phyloP scores from a whole-genome alignment of 495 filamentous ascomycete genomes.

The Entonaema liquescens region DNA sequence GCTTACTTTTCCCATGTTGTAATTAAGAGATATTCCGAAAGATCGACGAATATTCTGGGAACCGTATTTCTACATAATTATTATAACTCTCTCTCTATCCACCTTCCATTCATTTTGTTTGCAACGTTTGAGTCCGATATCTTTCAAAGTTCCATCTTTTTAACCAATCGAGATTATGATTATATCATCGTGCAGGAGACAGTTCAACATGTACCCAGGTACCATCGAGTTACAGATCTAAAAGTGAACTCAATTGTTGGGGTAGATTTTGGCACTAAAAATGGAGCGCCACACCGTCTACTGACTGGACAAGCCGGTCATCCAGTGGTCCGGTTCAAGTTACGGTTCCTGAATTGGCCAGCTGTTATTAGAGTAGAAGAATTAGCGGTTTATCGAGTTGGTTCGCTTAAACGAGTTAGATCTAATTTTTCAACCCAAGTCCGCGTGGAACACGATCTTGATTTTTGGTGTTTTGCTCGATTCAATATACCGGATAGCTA shows the following conservation, averaged over 20 bases:
- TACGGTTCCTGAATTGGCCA: constrained; percentile 25
- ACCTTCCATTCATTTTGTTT: neutral
- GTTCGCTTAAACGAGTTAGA: constrained; percentile 18
- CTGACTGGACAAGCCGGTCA: constrained; percentile 11
- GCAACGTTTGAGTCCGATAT: neutral
- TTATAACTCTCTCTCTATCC: neutral
- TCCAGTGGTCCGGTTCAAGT: constrained; percentile 15
- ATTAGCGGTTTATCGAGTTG: constrained; percentile 24
- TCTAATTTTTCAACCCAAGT: constrained; percentile 2
- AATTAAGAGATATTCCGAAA: constrained; percentile 14
- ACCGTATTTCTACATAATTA: neutral
- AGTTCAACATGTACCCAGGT: neutral
- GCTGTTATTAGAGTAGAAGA: constrained; percentile 20
- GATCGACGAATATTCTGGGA: constrained; percentile 20
- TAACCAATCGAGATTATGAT: neutral
- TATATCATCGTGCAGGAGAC: constrained; percentile 10
- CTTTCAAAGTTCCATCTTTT: neutral
- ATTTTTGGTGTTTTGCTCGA: neutral
- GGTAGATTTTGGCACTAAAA: constrained; percentile 32
- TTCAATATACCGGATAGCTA: constrained; percentile 2
- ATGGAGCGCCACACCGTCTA: constrained; percentile 18
- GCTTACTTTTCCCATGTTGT: constrained; percentile 27
- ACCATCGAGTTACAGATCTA: constrained; percentile 17
- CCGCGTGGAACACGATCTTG: constrained; percentile 8
- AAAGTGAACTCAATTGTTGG: constrained; percentile 48